These are phyloP conservation scores for Xylariaceae sp. DNA, from an alignment of 2,329 filamentous ascomycete species.

Conservation along the genomic window DNA sequence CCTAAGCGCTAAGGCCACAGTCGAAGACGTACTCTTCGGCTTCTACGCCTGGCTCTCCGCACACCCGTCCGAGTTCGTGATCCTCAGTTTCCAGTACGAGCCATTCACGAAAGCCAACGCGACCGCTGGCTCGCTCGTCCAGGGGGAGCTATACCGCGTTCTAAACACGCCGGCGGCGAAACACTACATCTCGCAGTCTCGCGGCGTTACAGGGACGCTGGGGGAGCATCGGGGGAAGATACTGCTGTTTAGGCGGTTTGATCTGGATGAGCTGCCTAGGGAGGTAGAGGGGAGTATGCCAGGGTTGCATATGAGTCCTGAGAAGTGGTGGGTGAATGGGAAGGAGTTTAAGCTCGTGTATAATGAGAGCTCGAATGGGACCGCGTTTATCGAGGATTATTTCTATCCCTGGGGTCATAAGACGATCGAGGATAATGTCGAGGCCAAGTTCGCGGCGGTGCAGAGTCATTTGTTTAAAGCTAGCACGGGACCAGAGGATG, in stretches of 20 bases:
- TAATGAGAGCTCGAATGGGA: conserved; percentile 33
- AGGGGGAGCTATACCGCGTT: conserved; percentile 34
- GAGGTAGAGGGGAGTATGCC: conserved; percentile 36
- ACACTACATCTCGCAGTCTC: conserved; percentile 33
- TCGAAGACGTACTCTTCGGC: conserved; percentile 43
- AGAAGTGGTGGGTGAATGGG: conserved; percentile 41
- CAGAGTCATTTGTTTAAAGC: conserved; percentile 37
- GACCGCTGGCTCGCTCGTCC: conserved; percentile 33
- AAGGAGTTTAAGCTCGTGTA: conserved; percentile 39
- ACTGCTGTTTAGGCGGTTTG: conserved; percentile 42
- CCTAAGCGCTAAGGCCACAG: conserved; percentile 38
- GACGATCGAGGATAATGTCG: conserved; percentile 36
- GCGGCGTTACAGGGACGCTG: conserved; percentile 12
- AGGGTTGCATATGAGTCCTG: conserved; percentile 43
- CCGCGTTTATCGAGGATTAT: conserved; percentile 47
- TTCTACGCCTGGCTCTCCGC: conserved; percentile 46
- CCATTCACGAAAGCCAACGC: conserved; percentile 30
- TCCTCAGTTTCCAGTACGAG: conserved; percentile 47
- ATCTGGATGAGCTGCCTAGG: conserved; percentile 30
- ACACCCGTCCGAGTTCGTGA: conserved; percentile 42
- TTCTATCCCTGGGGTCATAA: conserved; percentile 37
- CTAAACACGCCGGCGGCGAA: conserved; percentile 37
- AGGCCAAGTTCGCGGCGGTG: conserved; percentile 42
- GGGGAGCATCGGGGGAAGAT: conserved; percentile 28
- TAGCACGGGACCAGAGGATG: conserved; percentile 25